Percentiles rank a stretch among this genome's conserved stretches.
Evolutionary conservation across 768 basidiomycete genomes (phyloP).

Genomic region (Neoboletus brunneissimus): DNA sequence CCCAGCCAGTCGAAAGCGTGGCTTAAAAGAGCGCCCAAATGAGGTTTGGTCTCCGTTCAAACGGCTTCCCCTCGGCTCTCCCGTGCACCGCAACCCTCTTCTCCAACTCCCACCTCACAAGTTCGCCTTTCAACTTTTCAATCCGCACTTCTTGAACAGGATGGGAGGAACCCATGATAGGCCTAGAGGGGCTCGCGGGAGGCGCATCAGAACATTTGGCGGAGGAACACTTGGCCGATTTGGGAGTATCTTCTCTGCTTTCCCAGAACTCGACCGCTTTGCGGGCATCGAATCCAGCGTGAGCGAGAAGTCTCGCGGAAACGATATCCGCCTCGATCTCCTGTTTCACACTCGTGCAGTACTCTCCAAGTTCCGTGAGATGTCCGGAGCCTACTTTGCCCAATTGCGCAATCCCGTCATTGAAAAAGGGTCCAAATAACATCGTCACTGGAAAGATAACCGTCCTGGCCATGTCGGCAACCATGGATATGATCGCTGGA

Average conservation of each 20-base stretch:
- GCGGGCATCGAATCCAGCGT: constrained; percentile 88
- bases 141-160: constrained; percentile 45
- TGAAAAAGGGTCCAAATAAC: constrained; percentile 92
- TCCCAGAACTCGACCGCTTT: constrained; percentile 85
- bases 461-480: constrained; percentile 72
- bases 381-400: constrained; percentile 77
- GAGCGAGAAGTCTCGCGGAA: constrained; percentile 83
- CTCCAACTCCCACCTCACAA: constrained; percentile 44
- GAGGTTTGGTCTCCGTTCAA: constrained; percentile 12
- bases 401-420: constrained; percentile 84
- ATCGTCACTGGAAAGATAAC: constrained; percentile 86
- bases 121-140: constrained; percentile 40
- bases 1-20: background rate
- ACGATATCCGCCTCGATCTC: constrained; percentile 94
- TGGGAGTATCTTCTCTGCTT: constrained; percentile 37
- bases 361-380: constrained; percentile 64
- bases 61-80: constrained; percentile 20
- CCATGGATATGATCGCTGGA: constrained; percentile 74
- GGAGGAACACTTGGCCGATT: constrained; percentile 22
- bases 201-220: constrained; percentile 11
- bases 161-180: constrained; percentile 41
- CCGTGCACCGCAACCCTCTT: constrained; percentile 26
- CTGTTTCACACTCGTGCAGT: constrained; percentile 77
- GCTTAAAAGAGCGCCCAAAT: constrained; percentile 14
- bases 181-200: constrained; percentile 20